Conservation (phyloP, 805 yeast genomes). For the Barnettozyma sucrosica region DNA sequence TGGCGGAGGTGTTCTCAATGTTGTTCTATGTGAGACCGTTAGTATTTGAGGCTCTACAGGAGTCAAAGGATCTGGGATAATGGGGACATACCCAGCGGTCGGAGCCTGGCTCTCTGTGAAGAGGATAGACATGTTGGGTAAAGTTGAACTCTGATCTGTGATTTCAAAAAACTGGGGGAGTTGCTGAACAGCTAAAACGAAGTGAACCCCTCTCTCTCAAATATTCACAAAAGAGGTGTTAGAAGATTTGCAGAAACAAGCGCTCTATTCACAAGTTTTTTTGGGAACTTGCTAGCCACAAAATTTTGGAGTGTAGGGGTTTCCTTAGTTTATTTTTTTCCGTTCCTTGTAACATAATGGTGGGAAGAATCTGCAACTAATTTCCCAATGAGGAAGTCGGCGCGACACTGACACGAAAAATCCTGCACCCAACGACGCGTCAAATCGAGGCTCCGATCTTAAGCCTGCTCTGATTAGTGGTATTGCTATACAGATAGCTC, state of each 20-base stretch:
- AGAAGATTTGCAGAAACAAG: not conserved
- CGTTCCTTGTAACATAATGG: not conserved
- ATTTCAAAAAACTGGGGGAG: not conserved
- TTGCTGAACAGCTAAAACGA: not conserved
- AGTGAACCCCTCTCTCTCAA: not conserved
- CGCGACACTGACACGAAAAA: not conserved
- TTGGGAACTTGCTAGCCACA: not conserved
- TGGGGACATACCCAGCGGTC: not conserved
- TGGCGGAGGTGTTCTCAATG: conserved; percentile 17
- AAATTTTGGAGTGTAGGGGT: not conserved
- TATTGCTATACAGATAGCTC: no score
- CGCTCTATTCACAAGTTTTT: not conserved
- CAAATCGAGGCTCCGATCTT: no score
- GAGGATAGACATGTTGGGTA: not conserved
- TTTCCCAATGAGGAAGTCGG: not conserved
- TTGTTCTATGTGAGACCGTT: not conserved
- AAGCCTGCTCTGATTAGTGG: no score
- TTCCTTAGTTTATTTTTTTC: not conserved
- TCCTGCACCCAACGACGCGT: not conserved
- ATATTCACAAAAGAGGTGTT: not conserved
- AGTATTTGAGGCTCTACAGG: not conserved
- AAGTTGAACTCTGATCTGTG: not conserved
- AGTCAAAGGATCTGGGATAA: not conserved
- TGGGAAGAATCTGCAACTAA: not conserved
- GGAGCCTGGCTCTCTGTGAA: not conserved